Evolutionary conservation across 176 grass and related monocot species (phyloP), one percentile per base, ranked within the genome.

Genomic region (Puya raimondii): DNA sequence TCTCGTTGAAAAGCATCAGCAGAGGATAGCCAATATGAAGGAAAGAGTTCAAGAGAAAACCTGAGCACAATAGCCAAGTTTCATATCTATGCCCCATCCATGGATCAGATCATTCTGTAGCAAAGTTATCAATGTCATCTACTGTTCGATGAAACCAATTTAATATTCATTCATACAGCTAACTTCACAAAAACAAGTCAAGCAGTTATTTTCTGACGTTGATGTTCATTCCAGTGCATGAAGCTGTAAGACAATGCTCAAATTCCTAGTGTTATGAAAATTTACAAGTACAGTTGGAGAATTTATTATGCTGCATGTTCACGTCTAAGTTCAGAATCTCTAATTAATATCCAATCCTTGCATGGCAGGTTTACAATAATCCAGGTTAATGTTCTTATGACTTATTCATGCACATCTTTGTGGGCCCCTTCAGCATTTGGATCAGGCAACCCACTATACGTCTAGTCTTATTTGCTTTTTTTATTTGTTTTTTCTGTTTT

Each of bases 11-110:
- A 69, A 56, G 51, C 49, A 48, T 65, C 77, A 81, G 69, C 9
- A 67, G 71, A 50, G 49, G 25, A 12, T 57, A 13, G 33, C 8
- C 51, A 67, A 70, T 20, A 70, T 50, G 72, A 69, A 79, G 65
- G 66, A 25, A 6, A 70, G 2, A 18, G 47, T 11, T 15, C 2
- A 58, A 74, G 71, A 68, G 64, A 66, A 42, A 83, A 92, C 93
- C 93, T 97, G 86, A 85, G 80, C 86, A 73, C 93, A 97, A 48
- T 97, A 92, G 10, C 93, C 93, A 79, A 97, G 88, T 79, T 92
- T 97, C 68, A 92, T 85, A 88, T 97, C 93, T 47, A 92, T 85
- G 25, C 81, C 93, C 93, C 89, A 97, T 78, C 86, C 93, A 79
- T 87, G 89, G 23, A 97, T 85, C 75, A 84, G 80, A 78, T 92